These are phyloP conservation scores for Monosporascus sp. DNA, from an alignment of 2,329 filamentous ascomycete species.

Conservation along the genomic window DNA sequence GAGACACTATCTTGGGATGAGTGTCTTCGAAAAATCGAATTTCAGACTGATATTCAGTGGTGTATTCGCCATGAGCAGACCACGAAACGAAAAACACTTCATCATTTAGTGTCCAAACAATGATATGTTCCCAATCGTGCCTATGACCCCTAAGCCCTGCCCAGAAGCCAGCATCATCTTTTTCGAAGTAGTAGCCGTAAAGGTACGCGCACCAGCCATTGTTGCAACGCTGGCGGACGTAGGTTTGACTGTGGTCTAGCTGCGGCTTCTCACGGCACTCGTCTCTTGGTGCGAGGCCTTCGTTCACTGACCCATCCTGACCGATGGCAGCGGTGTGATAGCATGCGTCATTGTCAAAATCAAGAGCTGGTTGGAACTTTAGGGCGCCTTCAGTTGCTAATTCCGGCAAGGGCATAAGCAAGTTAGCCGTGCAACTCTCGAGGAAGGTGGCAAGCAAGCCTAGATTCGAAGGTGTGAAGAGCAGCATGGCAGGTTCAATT, in stretches of 20 bases:
- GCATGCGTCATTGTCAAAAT: too few relatives aligned
- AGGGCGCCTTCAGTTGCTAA: too few relatives aligned
- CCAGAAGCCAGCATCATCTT: slow-evolving; percentile 30
- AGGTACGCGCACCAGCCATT: slow-evolving; percentile 38
- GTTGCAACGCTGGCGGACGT: slow-evolving; percentile 38
- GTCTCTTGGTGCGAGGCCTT: neutral
- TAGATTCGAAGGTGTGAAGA: too few relatives aligned
- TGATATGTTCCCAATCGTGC: slow-evolving; percentile 32
- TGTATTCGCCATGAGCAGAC: slow-evolving; percentile 24
- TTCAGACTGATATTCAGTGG: slow-evolving; percentile 16
- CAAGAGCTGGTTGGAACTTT: too few relatives aligned
- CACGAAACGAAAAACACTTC: slow-evolving; percentile 19
- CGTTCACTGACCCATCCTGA: too few relatives aligned
- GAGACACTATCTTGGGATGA: slow-evolving; percentile 26
- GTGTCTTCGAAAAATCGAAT: slow-evolving; percentile 23
- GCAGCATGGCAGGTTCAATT: too few relatives aligned
- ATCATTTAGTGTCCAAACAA: slow-evolving; percentile 22
- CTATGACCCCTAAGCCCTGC: slow-evolving; percentile 31
- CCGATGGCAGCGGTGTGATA: too few relatives aligned
- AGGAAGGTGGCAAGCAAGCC: too few relatives aligned
- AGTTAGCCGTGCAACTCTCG: too few relatives aligned
- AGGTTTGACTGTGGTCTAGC: slow-evolving; percentile 37
- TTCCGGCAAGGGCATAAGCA: too few relatives aligned
- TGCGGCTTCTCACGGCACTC: slow-evolving; percentile 29
- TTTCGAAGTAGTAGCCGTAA: slow-evolving; percentile 44